Evolutionary conservation across 345 rosid species (phyloP).

Genomic region (Lepidium aucheri): DNA sequence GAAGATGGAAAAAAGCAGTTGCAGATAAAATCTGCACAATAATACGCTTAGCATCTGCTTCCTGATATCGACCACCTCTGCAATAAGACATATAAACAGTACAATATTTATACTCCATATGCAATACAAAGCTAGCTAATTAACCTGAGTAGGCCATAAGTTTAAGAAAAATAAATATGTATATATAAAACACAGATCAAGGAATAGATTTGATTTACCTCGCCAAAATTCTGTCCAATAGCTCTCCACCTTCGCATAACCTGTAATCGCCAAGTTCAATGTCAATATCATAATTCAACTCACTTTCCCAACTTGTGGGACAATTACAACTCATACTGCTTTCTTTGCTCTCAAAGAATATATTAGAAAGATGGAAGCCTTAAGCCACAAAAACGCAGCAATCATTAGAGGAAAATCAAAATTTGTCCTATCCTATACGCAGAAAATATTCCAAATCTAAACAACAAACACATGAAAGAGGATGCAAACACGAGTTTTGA

Average conservation of each 20-base stretch:
- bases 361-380: neutral
- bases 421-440: neutral
- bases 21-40: constrained; percentile 72
- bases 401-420: neutral
- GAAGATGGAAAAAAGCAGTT: constrained; percentile 89
- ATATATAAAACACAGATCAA: neutral
- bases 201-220: constrained; percentile 36
- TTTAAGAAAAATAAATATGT: neutral
- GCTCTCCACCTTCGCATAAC: constrained; percentile 97
- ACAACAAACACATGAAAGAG: neutral
- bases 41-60: constrained; percentile 79
- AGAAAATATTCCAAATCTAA: neutral
- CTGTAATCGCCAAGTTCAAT: constrained; percentile 29
- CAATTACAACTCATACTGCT: neutral
- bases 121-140: neutral
- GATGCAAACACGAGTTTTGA: neutral
- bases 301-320: neutral
- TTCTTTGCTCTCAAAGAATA: neutral
- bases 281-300: neutral
- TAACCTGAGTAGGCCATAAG: neutral
- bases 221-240: constrained; percentile 80
- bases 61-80: constrained; percentile 94
- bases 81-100: constrained; percentile 5
- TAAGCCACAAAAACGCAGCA: neutral
- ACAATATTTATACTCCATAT: neutral